Percentiles rank a stretch among this genome's conserved stretches.
Evolutionary conservation across 1,284 basidiomycete genomes (phyloP).

Genomic region (Trichosporon sp.): DNA sequence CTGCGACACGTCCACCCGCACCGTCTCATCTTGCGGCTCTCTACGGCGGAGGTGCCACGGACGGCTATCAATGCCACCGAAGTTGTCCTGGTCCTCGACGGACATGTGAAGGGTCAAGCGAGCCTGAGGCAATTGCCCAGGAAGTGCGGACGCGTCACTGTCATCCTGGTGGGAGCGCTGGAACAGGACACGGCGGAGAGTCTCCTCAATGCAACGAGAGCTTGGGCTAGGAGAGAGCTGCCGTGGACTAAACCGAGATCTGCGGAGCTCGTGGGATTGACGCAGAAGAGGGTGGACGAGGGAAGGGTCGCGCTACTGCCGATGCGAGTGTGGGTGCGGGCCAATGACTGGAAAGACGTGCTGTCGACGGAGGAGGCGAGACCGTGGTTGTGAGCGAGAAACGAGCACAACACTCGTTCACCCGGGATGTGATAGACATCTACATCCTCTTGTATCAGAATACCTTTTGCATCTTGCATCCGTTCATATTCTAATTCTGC

Average conservation of each 20-base stretch:
- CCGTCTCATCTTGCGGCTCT: background rate
- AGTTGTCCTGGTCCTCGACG: background rate
- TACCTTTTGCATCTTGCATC: background rate
- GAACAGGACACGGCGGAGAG: background rate
- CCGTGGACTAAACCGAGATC: background rate
- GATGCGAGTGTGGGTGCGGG: background rate
- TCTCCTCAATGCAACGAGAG: background rate
- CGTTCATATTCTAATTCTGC: too few relatives aligned
- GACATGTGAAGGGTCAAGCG: background rate
- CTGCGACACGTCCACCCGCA: background rate
- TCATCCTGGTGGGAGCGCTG: background rate
- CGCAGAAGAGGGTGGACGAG: background rate
- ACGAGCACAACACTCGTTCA: background rate
- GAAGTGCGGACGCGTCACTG: background rate
- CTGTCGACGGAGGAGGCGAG: background rate
- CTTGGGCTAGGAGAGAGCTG: background rate
- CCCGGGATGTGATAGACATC: background rate
- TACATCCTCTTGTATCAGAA: background rate
- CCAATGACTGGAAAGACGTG: background rate
- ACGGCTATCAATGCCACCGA: background rate
- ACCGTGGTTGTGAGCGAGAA: background rate
- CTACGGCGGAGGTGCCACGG: background rate
- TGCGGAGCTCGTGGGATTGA: background rate
- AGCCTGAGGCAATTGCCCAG: background rate
- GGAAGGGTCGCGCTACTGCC: background rate